Conservation (phyloP, 768 basidiomycete species). For the Hemileccinum impolitum region DNA sequence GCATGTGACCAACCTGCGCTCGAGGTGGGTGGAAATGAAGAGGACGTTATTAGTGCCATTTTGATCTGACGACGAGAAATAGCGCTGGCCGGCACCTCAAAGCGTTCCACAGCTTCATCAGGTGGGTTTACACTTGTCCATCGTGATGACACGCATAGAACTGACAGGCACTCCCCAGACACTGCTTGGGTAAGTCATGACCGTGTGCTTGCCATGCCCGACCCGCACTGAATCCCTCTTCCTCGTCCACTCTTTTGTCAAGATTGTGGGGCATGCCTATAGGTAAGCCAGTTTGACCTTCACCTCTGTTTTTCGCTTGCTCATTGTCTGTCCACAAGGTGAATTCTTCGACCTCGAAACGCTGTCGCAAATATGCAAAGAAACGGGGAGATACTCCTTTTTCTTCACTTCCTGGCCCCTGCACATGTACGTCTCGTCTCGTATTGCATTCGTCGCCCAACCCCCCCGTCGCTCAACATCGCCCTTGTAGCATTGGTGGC, state of each 20-base stretch:
- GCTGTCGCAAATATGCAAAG: slow-evolving; percentile 52
- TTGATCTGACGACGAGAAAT: neutral
- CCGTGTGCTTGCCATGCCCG: too few relatives aligned
- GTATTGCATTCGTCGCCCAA: too few relatives aligned
- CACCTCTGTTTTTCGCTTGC: neutral
- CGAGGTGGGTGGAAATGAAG: slow-evolving; percentile 41
- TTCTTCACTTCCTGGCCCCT: slow-evolving; percentile 78
- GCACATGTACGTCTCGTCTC: slow-evolving; percentile 48
- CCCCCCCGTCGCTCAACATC: too few relatives aligned
- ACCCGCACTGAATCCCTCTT: too few relatives aligned
- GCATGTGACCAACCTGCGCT: slow-evolving; percentile 67
- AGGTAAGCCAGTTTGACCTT: slow-evolving; percentile 21
- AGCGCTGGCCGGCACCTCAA: slow-evolving; percentile 54
- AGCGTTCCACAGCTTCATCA: slow-evolving; percentile 51
- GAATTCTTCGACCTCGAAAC: slow-evolving; percentile 73
- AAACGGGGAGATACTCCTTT: slow-evolving; percentile 62
- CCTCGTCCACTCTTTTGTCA: too few relatives aligned
- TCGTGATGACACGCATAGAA: too few relatives aligned
- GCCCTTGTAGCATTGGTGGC: slow-evolving; percentile 49
- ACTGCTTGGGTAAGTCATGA: slow-evolving; percentile 49
- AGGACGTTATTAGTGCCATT: neutral
- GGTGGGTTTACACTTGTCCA: too few relatives aligned
- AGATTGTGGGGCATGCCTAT: slow-evolving; percentile 76
- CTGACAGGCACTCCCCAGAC: slow-evolving; percentile 37
- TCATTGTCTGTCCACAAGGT: slow-evolving; percentile 34